These are phyloP conservation scores for Colletotrichum truncatum DNA, from an alignment of 2,329 filamentous ascomycete species.

Conservation along the genomic window DNA sequence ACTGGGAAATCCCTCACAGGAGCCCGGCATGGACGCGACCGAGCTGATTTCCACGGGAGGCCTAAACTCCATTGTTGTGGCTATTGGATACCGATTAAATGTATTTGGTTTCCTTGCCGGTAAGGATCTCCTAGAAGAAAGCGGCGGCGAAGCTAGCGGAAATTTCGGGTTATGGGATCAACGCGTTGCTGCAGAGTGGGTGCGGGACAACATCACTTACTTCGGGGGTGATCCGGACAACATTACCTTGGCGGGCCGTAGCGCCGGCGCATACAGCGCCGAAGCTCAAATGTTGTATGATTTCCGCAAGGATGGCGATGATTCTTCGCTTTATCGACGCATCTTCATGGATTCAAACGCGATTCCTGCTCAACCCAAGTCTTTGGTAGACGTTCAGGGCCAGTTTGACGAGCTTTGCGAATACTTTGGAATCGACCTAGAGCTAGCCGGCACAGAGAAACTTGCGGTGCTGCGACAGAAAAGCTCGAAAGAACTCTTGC, in stretches of 20 bases:
- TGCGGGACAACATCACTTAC: constrained; percentile 52
- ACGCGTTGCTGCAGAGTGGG: constrained; percentile 58
- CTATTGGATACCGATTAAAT: constrained; percentile 57
- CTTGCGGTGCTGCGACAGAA: constrained; percentile 43
- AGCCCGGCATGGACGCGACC: constrained; percentile 51
- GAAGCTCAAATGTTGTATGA: constrained; percentile 51
- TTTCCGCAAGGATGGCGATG: constrained; percentile 35
- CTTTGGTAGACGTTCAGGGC: constrained; percentile 42
- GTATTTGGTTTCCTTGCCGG: constrained; percentile 59
- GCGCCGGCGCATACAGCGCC: constrained; percentile 53
- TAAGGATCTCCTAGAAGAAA: constrained; percentile 42
- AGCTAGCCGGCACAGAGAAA: constrained; percentile 38
- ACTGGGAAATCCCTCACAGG: constrained; percentile 52
- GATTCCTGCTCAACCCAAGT: constrained; percentile 53
- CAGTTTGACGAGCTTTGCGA: constrained; percentile 54
- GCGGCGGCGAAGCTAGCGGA: constrained; percentile 25
- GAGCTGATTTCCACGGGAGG: constrained; percentile 48
- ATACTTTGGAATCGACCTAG: constrained; percentile 40
- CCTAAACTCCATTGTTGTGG: constrained; percentile 50
- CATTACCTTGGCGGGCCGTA: constrained; percentile 53
- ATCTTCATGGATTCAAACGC: constrained; percentile 56
- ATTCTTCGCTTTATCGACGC: constrained; percentile 40
- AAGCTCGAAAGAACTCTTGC: constrained; percentile 41
- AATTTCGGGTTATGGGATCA: constrained; percentile 60
- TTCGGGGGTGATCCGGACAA: constrained; percentile 55